Conservation (phyloP, 2,329 filamentous ascomycete species). For the Diatrype stigma region DNA sequence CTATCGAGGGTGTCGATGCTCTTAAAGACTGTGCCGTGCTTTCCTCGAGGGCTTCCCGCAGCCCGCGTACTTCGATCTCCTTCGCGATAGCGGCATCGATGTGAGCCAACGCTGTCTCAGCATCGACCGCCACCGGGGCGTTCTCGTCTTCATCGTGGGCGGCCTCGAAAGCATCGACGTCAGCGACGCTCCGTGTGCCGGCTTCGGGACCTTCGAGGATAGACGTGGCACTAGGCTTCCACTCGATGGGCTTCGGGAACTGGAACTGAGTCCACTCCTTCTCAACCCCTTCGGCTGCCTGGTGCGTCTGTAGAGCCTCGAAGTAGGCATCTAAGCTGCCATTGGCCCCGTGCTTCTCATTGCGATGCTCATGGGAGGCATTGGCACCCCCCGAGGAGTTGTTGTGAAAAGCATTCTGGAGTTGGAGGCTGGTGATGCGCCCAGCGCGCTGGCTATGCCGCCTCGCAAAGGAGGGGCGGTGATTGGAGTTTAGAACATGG, state of each 20-base stretch:
- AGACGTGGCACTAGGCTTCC: slow-evolving; percentile 63
- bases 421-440: slow-evolving; percentile 58
- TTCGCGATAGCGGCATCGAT: slow-evolving; percentile 81
- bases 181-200: slow-evolving; percentile 46
- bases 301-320: slow-evolving; percentile 74
- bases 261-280: slow-evolving; percentile 91
- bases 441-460: slow-evolving; percentile 52
- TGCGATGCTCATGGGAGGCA: slow-evolving; percentile 53
- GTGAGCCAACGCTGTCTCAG: slow-evolving; percentile 65
- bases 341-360: slow-evolving; percentile 47
- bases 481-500: slow-evolving; percentile 70
- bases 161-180: slow-evolving; percentile 24
- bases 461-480: slow-evolving; percentile 58
- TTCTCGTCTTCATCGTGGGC: slow-evolving; percentile 27
- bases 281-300: slow-evolving; percentile 51
- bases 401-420: slow-evolving; percentile 73
- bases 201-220: slow-evolving; percentile 57
- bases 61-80: slow-evolving; percentile 49
- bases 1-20: slow-evolving; percentile 32
- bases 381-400: slow-evolving; percentile 46
- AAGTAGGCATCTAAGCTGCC: slow-evolving; percentile 84
- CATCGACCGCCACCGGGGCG: slow-evolving; percentile 39
- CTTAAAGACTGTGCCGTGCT: slow-evolving; percentile 30
- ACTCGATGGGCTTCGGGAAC: slow-evolving; percentile 83
- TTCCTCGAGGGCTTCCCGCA: slow-evolving; percentile 25